A percentile compares a stretch with the other conserved stretches of the same genome.
These are phyloP conservation scores for Backusella tarrabulga DNA, from an alignment of 192 early-diverging fungal species.

Conservation along the genomic window DNA sequence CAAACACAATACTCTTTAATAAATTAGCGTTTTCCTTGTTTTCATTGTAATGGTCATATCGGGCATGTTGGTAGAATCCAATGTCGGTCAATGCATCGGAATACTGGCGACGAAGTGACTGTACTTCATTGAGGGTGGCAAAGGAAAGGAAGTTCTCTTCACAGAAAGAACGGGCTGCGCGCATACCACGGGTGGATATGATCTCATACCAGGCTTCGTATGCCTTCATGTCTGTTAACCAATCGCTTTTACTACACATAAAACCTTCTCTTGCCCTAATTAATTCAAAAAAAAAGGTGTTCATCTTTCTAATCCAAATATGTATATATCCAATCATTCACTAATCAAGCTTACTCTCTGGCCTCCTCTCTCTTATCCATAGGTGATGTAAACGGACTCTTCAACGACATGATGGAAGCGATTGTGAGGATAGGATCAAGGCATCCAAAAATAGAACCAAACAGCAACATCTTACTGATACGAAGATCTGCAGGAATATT, in stretches of 20 bases:
- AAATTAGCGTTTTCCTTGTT: slow-evolving; percentile 60
- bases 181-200: slow-evolving; percentile 32
- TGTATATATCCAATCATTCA: neutral
- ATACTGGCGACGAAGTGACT: slow-evolving; percentile 56
- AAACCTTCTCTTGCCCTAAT: slow-evolving; percentile 44
- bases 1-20: slow-evolving; percentile 72
- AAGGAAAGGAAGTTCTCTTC: slow-evolving; percentile 64
- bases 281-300: neutral
- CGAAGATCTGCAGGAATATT: slow-evolving; percentile 75
- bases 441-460: slow-evolving; percentile 70
- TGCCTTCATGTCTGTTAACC: slow-evolving; percentile 59
- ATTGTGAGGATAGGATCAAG: slow-evolving; percentile 72
- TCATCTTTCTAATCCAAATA: neutral
- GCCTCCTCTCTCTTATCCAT: slow-evolving; percentile 57
- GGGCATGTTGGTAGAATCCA: slow-evolving; percentile 48
- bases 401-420: slow-evolving; percentile 62
- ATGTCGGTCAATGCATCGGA: slow-evolving; percentile 56
- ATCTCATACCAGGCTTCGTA: slow-evolving; percentile 45
- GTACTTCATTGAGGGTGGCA: slow-evolving; percentile 61
- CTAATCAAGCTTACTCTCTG: slow-evolving; percentile 31
- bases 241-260: slow-evolving; percentile 56
- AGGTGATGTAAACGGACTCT: slow-evolving; percentile 47
- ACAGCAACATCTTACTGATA: slow-evolving; percentile 77
- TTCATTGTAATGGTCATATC: slow-evolving; percentile 47
- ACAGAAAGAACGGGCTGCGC: slow-evolving; percentile 21